These are phyloP conservation scores for Pelargonium cotyledonis DNA, from an alignment of 441 rosid genomes.

Conservation along the genomic window DNA sequence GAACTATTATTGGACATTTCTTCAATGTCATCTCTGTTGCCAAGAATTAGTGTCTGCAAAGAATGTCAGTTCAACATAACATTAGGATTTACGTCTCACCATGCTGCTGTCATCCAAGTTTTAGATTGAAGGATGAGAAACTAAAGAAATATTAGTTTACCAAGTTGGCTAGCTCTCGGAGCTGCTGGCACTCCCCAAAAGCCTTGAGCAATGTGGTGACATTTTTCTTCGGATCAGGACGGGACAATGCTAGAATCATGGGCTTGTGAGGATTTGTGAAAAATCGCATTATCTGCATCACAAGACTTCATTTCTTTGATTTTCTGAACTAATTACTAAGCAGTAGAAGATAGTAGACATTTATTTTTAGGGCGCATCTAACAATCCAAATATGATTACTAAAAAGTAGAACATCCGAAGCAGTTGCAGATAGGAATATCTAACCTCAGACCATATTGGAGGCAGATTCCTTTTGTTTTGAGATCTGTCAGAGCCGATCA, in stretches of 20 bases:
- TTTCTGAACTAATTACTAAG: background rate
- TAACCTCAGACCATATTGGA: conserved; percentile 88
- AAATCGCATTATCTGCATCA: conserved; percentile 71
- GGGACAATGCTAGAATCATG: conserved; percentile 79
- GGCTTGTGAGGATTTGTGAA: conserved; percentile 94
- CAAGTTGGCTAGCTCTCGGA: conserved; percentile 88
- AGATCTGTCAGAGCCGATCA: conserved; percentile 55
- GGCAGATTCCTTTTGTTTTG: conserved; percentile 68
- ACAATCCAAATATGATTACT: background rate
- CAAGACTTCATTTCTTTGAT: conserved; percentile 7
- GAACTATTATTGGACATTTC: conserved; percentile 60
- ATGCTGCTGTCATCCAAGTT: background rate
- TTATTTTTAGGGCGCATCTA: conserved; percentile 3
- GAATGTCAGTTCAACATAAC: background rate
- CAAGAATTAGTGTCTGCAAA: conserved; percentile 61
- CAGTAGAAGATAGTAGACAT: background rate
- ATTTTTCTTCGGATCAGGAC: conserved; percentile 92
- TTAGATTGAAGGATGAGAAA: conserved; percentile 6
- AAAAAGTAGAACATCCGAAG: background rate
- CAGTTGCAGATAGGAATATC: conserved; percentile 9
- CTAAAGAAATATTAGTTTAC: conserved; percentile 28
- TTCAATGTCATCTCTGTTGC: conserved; percentile 67
- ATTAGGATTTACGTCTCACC: conserved; percentile 1
- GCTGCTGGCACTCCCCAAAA: conserved; percentile 78
- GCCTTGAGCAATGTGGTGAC: conserved; percentile 89